Percentiles rank a stretch among this genome's conserved stretches.
Conservation (phyloP, 495 filamentous ascomycete genomes). For the Sphaerosporella brunnea region DNA sequence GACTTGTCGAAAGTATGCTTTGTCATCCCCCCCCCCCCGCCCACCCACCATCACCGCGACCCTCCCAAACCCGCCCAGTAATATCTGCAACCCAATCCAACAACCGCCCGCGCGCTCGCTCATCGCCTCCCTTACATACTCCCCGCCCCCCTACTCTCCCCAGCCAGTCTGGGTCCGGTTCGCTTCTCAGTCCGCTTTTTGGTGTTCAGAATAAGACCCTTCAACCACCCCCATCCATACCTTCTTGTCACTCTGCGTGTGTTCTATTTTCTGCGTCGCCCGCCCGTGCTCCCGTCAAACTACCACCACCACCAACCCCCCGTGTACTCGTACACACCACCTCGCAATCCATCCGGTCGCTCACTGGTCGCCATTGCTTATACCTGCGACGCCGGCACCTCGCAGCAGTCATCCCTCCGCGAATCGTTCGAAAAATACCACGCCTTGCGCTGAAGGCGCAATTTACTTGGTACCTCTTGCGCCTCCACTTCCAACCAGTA, state of each 20-base stretch:
- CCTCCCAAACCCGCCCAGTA: no score
- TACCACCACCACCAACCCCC: background rate
- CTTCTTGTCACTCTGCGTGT: no score
- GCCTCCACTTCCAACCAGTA: background rate
- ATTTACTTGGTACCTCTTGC: background rate
- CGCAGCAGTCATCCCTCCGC: constrained; percentile 2
- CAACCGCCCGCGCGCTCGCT: no score
- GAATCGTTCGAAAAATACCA: constrained; percentile 1
- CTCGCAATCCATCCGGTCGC: background rate
- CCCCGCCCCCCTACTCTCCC: background rate
- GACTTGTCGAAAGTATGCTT: no score
- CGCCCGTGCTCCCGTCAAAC: background rate
- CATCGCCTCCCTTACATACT: background rate
- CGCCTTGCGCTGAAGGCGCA: background rate
- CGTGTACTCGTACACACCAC: background rate
- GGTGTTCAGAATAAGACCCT: background rate
- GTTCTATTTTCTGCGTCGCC: background rate
- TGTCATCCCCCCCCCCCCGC: no score
- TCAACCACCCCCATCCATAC: background rate
- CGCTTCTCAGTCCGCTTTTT: background rate
- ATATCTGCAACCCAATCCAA: no score
- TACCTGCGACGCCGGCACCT: constrained; percentile 4
- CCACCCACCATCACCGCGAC: no score
- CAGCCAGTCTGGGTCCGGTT: constrained; percentile 1
- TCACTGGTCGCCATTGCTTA: constrained; percentile 1